Evolutionary conservation across 1,139 yeast genomes (phyloP).

Genomic region (Blastobotrys illinoisensis): DNA sequence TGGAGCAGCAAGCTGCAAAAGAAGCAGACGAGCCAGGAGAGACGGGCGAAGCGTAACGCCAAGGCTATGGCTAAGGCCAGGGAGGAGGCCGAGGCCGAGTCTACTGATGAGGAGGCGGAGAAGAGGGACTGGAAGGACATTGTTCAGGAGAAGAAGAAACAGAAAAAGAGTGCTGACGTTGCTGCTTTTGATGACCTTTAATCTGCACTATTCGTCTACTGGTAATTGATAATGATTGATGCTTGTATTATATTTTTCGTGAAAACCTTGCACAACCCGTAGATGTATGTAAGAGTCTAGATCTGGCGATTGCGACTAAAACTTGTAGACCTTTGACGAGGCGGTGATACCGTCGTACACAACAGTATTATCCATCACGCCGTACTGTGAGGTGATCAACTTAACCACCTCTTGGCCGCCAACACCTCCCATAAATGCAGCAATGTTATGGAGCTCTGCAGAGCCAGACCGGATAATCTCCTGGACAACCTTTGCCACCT

Average conservation of each 20-base stretch:
- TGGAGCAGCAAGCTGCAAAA: conserved; percentile 72
- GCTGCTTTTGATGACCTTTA: conserved; percentile 72
- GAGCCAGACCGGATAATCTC: conserved; percentile 37
- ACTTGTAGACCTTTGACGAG: conserved; percentile 46
- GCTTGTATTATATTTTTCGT: neutral
- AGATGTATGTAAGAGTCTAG: no score
- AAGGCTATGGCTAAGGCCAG: conserved; percentile 51
- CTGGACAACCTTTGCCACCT: conserved; percentile 1
- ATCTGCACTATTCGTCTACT: neutral
- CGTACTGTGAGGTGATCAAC: conserved; percentile 62
- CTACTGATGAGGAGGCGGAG: conserved; percentile 43
- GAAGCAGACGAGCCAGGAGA: conserved; percentile 57
- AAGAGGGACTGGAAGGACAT: conserved; percentile 85
- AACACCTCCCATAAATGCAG: conserved; percentile 68
- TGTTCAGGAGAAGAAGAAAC: conserved; percentile 59
- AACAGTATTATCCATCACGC: conserved; percentile 61
- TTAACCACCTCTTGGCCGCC: conserved; percentile 60
- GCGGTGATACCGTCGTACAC: conserved; percentile 64
- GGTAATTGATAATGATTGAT: neutral
- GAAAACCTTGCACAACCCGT: no score
- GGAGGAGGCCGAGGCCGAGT: conserved; percentile 27
- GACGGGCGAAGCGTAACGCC: conserved; percentile 58
- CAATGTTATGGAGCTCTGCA: conserved; percentile 42
- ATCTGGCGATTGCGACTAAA: no score
- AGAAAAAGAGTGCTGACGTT: conserved; percentile 39